Percentiles rank a stretch among this genome's conserved stretches.
Conservation (phyloP, 2,329 filamentous ascomycete species). For the Arthrobotrys pseudoclavata region DNA sequence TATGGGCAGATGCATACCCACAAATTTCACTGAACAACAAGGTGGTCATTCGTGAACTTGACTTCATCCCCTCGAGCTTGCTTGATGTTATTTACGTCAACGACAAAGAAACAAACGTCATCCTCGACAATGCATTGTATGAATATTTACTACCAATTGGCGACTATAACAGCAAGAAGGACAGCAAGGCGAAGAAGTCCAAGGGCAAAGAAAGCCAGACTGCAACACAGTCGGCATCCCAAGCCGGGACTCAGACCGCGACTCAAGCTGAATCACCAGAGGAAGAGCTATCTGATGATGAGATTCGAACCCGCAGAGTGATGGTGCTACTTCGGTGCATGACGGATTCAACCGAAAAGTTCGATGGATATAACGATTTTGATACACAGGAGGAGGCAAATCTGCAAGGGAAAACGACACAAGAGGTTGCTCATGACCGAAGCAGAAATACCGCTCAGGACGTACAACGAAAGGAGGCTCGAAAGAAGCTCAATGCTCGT, state of each 20-base stretch:
- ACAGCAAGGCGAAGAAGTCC: slow-evolving; percentile 66
- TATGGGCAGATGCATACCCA: slow-evolving; percentile 93
- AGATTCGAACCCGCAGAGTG: slow-evolving; percentile 43
- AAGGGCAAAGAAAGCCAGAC: slow-evolving; percentile 69
- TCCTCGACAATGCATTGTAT: slow-evolving; percentile 86
- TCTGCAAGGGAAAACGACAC: slow-evolving; percentile 41
- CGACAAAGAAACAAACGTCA: slow-evolving; percentile 84
- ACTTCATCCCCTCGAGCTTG: slow-evolving; percentile 84
- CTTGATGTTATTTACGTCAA: slow-evolving; percentile 92
- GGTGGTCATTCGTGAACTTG: slow-evolving; percentile 79
- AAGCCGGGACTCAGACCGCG: slow-evolving; percentile 64
- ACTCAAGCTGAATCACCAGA: slow-evolving; percentile 67
- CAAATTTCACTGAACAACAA: slow-evolving; percentile 89
- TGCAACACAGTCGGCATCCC: slow-evolving; percentile 23
- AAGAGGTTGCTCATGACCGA: slow-evolving; percentile 38
- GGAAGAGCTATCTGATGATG: slow-evolving; percentile 56
- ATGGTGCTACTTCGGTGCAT: slow-evolving; percentile 52
- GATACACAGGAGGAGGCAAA: slow-evolving; percentile 51
- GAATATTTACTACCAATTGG: slow-evolving; percentile 90
- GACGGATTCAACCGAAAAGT: slow-evolving; percentile 51
- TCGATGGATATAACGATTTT: slow-evolving; percentile 48
- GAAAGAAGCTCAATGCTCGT: slow-evolving; percentile 78
- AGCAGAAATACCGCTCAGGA: slow-evolving; percentile 70
- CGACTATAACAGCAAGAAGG: slow-evolving; percentile 75
- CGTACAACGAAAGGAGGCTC: slow-evolving; percentile 64